Base-by-base conservation (phyloP, 2,329 filamentous ascomycete genomes). In the Capronia americana region DNA sequence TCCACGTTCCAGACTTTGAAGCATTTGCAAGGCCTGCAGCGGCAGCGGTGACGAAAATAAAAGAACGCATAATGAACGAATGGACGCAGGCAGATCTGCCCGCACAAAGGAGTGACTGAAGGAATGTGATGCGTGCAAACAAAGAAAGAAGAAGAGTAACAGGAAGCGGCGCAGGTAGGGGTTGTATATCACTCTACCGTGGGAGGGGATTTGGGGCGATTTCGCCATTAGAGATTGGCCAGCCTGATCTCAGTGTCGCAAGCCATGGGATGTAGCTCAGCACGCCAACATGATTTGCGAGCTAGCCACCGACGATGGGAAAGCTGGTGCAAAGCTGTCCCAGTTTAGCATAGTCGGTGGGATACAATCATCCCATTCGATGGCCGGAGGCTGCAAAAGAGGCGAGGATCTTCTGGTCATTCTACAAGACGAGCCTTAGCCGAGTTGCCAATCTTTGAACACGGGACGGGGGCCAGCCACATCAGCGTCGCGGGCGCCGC, bases 51-150 rank as follows among this genome's bases (percentile, higher is more conserved):
- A 69, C 30, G 53, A 69, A 64, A 61, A 67, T 55, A 65, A 69
- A 53, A 59, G 67, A 69, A 66, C 64, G 67, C 67, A 69, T 69
- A 26, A 46, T 65, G 61, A 69, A 69, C 54, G 67, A 69, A 67
- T 50, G 67, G 67, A 69, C 67, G 67, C 67, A 69, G 63, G 67
- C 67, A 62, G 41, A 64, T 48, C 17, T 58, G 67, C 67, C 63
- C 44, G 67, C 67, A 66, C 51, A 67, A 69, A 69, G 46, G 67
- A 69, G 61, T 67, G 67, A 69, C 67, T 65, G 26, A 30, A 61
- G 46, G 61, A 53, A 60, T 30, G 55, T 57, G 26, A 66, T 61
- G 44, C 55, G 60, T 55, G 50, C 57, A 30, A 55, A 63, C 7
- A n/a, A 17, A 63, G 61, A 48, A 26, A 51, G 30, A 60, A 32